phyloP scores from a whole-genome alignment of 306 rosid species.

The Quercus glauca region DNA sequence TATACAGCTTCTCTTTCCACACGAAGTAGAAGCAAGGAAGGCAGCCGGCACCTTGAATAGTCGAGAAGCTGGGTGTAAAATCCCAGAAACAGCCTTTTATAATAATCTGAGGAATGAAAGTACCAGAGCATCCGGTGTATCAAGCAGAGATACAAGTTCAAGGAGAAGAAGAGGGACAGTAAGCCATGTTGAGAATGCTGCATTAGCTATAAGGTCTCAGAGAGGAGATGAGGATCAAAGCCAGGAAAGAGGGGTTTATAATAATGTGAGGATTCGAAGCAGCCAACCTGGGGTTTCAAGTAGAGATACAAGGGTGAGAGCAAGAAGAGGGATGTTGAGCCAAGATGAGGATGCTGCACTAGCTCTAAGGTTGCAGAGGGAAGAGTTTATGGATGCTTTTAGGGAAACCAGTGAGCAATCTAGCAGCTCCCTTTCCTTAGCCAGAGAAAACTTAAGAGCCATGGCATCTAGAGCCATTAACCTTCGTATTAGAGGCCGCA shows the following conservation, averaged over 20 bases:
- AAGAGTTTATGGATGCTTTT: conserved; percentile 71
- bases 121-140: conserved; percentile 3
- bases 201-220: conserved; percentile 28
- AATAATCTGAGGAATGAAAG: conserved; percentile 35
- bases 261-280: conserved; percentile 14
- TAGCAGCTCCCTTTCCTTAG: conserved; percentile 29
- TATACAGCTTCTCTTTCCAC: conserved; percentile 87
- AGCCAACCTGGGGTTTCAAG: neutral
- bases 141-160: conserved; percentile 34
- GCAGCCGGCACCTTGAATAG: conserved; percentile 36
- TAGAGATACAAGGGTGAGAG: conserved; percentile 18
- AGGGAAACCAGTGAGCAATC: conserved; percentile 41
- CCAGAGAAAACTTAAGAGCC: conserved; percentile 66
- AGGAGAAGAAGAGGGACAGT: conserved; percentile 35
- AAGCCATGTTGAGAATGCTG: conserved; percentile 32
- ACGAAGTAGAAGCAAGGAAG: conserved; percentile 82
- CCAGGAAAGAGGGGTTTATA: conserved; percentile 10
- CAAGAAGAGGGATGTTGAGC: conserved; percentile 43
- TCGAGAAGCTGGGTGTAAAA: conserved; percentile 29
- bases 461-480: conserved; percentile 70
- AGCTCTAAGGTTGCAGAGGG: conserved; percentile 82
- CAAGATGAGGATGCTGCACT: conserved; percentile 89
- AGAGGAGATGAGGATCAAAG: conserved; percentile 26
- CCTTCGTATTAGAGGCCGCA: conserved; percentile 34
- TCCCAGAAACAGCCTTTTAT: conserved; percentile 46